Evolutionary conservation across 2,329 filamentous ascomycete genomes (phyloP), one percentile per base, ranked within the genome.

Genomic region (Epichloe aotearoae): DNA sequence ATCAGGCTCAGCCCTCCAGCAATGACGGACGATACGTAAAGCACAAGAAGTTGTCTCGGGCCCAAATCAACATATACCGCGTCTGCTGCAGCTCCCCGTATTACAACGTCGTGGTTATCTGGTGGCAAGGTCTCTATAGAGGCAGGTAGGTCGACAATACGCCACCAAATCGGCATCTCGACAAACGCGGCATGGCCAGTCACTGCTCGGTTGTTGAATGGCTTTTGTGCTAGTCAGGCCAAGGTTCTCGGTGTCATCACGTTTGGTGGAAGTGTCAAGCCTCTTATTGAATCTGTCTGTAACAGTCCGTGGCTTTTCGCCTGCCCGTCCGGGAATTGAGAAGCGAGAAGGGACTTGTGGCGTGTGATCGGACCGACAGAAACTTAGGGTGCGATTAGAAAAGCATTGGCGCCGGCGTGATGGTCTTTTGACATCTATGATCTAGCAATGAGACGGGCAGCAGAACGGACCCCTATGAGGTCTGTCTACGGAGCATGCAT

Each of bases 1-100:
- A 74, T 49, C 34, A 86, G 67, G 57, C 83, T 86, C 55, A 80
- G 53, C 1, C 69, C 66, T 4, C 72, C 67, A 23, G 70, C 60
- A 3, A 63, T 57, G 17, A 81, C 57, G 1, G 74, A 64, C 2
- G 59, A 54, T 4, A 62, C 20, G 15, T 61, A 53, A 7, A 66
- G 55, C 2, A 39, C 47, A 33, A 17, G 3, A 44, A 38, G 34
- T 23, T 39, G 17, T 15, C 33, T 42, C 8, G 17, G 5, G 5
- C 6, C 17, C 14, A 44, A 19, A 17, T 37, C 40, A 36, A 30
- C 11, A n/a, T 43, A 8, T 14, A 40, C 6, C 11, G 19, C 33
- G 14, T 38, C 20, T 7, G 7, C 26, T 19, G n/a, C 40, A 26
- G 4, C 30, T 14, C 15, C 14, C 17, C 8, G 33, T 20, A 19